These are phyloP conservation scores for Hansenula lynferdii DNA, from an alignment of 1,139 yeast genomes.

Conservation along the genomic window DNA sequence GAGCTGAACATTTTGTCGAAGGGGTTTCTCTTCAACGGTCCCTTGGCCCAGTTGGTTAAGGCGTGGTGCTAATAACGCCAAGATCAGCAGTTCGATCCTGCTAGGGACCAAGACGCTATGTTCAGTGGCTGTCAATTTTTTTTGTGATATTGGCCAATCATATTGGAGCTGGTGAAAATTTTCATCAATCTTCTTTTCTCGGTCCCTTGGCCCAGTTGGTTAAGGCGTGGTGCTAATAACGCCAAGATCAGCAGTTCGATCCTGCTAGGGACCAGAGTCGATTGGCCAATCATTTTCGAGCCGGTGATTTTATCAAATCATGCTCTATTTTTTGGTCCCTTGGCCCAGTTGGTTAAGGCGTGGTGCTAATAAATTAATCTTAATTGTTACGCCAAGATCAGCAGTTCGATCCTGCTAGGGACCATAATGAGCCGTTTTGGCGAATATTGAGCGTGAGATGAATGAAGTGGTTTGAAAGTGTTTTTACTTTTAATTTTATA, in stretches of 20 bases:
- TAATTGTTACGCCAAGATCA: slow-evolving; percentile 81
- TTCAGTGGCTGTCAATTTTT: no score
- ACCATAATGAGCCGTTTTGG: no score
- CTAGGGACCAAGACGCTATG: slow-evolving; percentile 87
- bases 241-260: slow-evolving; percentile 84
- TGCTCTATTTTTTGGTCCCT: slow-evolving; percentile 40
- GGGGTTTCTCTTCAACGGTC: no score
- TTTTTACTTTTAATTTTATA: no score
- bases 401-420: slow-evolving; percentile 88
- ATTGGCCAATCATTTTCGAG: no score
- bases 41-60: slow-evolving; percentile 84
- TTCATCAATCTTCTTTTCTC: no score
- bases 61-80: slow-evolving; percentile 87
- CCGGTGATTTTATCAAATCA: no score
- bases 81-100: slow-evolving; percentile 87
- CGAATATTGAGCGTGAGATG: no score
- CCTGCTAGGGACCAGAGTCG: slow-evolving; percentile 85
- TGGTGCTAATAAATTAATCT: slow-evolving; percentile 86
- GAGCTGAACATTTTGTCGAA: no score
- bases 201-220: slow-evolving; percentile 78
- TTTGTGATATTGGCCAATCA: no score
- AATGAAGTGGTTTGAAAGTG: no score
- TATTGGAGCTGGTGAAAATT: no score
- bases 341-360: slow-evolving; percentile 92
- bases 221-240: slow-evolving; percentile 88